phyloP scores from a whole-genome alignment of 2,329 filamentous ascomycete species.

The Arthrobotrys megalospora region DNA sequence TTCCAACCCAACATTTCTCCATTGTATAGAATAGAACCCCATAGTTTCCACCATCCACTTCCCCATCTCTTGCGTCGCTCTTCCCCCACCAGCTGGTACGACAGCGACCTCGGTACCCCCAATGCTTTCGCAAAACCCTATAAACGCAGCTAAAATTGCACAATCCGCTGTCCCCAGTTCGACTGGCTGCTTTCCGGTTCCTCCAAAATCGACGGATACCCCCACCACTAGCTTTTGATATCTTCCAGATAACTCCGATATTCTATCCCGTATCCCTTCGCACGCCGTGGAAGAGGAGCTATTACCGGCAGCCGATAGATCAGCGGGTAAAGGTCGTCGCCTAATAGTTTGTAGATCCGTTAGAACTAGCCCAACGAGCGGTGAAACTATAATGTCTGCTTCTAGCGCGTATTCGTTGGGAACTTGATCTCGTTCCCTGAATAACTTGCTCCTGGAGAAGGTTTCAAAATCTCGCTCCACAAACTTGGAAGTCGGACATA shows the following conservation, averaged over 20 bases:
- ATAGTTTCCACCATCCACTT: constrained; percentile 42
- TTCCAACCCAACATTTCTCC: constrained; percentile 20
- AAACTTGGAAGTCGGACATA: constrained; percentile 45
- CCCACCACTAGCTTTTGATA: constrained; percentile 38
- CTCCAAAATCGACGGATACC: constrained; percentile 41
- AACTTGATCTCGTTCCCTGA: constrained; percentile 35
- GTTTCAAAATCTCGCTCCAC: constrained; percentile 52
- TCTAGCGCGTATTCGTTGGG: constrained; percentile 37
- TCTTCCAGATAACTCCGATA: constrained; percentile 30
- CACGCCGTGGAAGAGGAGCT: too few species aligned
- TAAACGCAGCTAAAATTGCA: constrained; percentile 34
- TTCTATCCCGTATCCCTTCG: constrained; percentile 34
- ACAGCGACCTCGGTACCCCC: constrained; percentile 33
- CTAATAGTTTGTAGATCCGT: constrained; percentile 51
- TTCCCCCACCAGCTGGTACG: background rate
- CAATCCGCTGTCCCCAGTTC: constrained; percentile 32
- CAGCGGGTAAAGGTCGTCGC: constrained; percentile 8
- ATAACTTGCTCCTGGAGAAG: background rate
- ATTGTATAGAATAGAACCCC: constrained; percentile 16
- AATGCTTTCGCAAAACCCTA: constrained; percentile 39
- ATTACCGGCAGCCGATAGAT: background rate
- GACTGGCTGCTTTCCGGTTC: background rate
- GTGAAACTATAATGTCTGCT: constrained; percentile 51
- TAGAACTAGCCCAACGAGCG: constrained; percentile 33
- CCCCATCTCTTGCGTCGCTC: background rate